These are phyloP conservation scores for Melocanna baccifera DNA, from an alignment of 176 grass and related monocot species.

Conservation along the genomic window DNA sequence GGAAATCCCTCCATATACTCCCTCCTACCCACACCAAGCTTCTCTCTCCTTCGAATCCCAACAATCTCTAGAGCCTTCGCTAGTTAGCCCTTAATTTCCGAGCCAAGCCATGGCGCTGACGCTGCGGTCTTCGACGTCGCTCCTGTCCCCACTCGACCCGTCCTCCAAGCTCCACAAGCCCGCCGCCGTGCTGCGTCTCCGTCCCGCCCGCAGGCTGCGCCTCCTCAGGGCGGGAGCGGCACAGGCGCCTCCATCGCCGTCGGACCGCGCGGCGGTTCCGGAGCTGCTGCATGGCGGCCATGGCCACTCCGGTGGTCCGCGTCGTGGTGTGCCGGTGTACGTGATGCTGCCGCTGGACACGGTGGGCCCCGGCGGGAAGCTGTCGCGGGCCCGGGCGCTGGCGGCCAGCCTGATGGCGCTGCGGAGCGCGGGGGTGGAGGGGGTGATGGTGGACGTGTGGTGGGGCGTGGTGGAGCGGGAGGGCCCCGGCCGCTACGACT, in stretches of 20 bases:
- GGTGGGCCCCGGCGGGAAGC: slow-evolving; percentile 43
- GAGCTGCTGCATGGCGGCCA: slow-evolving; percentile 44
- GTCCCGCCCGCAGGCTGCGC: slow-evolving; percentile 29
- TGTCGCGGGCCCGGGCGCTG: slow-evolving; percentile 50
- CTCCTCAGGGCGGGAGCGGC: neutral
- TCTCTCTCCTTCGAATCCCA: neutral
- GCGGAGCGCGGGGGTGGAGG: slow-evolving; percentile 78
- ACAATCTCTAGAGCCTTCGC: neutral
- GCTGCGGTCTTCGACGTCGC: slow-evolving; percentile 55
- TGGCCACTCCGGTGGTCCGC: neutral
- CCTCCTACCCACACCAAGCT: neutral
- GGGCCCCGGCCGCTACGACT: slow-evolving; percentile 64
- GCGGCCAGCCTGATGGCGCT: slow-evolving; percentile 80
- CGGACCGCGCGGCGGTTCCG: neutral
- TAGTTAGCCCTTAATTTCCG: neutral
- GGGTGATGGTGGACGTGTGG: slow-evolving; percentile 97
- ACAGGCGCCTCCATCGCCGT: neutral
- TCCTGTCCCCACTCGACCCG: slow-evolving; percentile 45
- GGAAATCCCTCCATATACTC: neutral
- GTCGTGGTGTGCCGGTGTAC: slow-evolving; percentile 60
- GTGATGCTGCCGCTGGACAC: slow-evolving; percentile 97
- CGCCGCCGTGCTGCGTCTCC: slow-evolving; percentile 33
- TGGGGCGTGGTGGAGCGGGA: slow-evolving; percentile 89
- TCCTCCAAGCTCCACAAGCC: slow-evolving; percentile 51
- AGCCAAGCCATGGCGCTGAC: slow-evolving; percentile 57